These are phyloP conservation scores for Trichophyton schoenleinii DNA, from an alignment of 2,329 filamentous ascomycete genomes.

Conservation along the genomic window DNA sequence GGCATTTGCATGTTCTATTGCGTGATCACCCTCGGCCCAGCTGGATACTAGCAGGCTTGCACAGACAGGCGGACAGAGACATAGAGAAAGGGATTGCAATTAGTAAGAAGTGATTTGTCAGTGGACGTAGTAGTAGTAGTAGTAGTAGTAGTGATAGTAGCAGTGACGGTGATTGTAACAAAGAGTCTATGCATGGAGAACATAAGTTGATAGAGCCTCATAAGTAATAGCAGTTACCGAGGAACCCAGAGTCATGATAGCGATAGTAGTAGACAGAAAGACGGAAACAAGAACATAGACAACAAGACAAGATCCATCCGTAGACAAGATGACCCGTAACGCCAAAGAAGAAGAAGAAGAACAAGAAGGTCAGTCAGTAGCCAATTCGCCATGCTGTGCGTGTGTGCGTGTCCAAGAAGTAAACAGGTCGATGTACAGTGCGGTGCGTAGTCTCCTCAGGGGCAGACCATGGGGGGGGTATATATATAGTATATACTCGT, in stretches of 20 bases:
- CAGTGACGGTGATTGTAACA: too few relatives aligned
- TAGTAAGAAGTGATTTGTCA: background rate
- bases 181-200: too few relatives aligned
- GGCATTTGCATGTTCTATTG: conserved; percentile 2
- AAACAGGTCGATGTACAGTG: background rate
- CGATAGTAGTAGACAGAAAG: background rate
- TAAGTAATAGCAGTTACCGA: too few relatives aligned
- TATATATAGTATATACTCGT: background rate
- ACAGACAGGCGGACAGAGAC: background rate
- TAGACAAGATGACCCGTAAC: too few relatives aligned
- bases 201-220: too few relatives aligned
- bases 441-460: too few relatives aligned
- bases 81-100: background rate
- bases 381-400: background rate
- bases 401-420: background rate
- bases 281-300: too few relatives aligned
- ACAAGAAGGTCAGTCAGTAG: background rate
- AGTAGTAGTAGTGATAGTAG: too few relatives aligned
- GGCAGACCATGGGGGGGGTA: too few relatives aligned
- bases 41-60: background rate
- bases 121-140: background rate
- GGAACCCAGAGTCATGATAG: too few relatives aligned
- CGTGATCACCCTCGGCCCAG: conserved; percentile 1
- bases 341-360: background rate
- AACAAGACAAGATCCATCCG: background rate